Evolutionary conservation across 495 filamentous ascomycete genomes (phyloP).

Genomic region (Trichocladium antarcticum): DNA sequence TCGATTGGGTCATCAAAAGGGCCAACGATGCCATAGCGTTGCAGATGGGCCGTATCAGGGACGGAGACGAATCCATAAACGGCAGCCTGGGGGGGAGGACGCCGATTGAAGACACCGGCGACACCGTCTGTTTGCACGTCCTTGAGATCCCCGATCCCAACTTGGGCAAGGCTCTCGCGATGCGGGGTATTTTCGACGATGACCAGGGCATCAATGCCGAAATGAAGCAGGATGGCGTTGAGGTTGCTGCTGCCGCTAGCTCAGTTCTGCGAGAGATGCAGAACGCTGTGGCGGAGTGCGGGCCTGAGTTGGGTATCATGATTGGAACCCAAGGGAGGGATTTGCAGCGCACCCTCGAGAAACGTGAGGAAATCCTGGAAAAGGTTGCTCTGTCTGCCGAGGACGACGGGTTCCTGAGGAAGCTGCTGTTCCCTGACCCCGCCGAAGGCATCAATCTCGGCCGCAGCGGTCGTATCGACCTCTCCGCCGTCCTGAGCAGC

Average conservation of each 20-base stretch:
- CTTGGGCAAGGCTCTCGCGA: conserved; percentile 71
- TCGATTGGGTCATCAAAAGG: conserved; percentile 85
- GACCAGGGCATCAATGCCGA: conserved; percentile 84
- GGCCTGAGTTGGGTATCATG: conserved; percentile 70
- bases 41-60: conserved; percentile 53
- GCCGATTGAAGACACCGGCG: conserved; percentile 56
- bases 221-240: conserved; percentile 90
- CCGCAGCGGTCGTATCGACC: conserved; percentile 62
- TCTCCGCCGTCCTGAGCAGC: conserved; percentile 54
- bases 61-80: conserved; percentile 53
- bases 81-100: conserved; percentile 45
- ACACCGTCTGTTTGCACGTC: conserved; percentile 81
- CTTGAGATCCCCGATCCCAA: conserved; percentile 72
- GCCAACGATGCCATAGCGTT: conserved; percentile 79
- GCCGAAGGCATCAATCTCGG: conserved; percentile 64
- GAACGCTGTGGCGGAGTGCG: conserved; percentile 64
- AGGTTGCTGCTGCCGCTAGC: conserved; percentile 53
- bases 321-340: conserved; percentile 54
- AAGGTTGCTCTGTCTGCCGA: conserved; percentile 77
- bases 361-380: conserved; percentile 70
- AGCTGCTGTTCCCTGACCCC: conserved; percentile 70
- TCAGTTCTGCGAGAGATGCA: conserved; percentile 81
- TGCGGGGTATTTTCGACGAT: conserved; percentile 88
- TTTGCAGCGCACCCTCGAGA: conserved; percentile 66
- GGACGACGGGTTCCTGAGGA: conserved; percentile 67